Evolutionary conservation across 1,284 basidiomycete genomes (phyloP).

Genomic region (Coriolopsis trogii): DNA sequence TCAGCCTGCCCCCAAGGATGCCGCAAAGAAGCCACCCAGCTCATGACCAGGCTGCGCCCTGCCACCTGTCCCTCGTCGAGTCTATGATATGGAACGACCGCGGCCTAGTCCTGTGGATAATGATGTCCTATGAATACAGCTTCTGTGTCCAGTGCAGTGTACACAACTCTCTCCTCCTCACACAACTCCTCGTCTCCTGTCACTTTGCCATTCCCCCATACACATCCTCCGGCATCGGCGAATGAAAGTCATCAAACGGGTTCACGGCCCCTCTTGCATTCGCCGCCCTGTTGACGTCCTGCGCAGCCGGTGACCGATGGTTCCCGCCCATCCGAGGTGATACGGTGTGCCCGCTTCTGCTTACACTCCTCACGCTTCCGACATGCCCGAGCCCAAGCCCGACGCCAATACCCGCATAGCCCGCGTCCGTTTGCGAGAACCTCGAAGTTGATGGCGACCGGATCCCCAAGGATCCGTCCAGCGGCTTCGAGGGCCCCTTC

Average conservation of each 20-base stretch:
- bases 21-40: background rate
- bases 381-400: constrained; percentile 16
- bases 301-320: constrained; percentile 1
- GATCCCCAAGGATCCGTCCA: background rate
- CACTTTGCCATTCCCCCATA: constrained; percentile 20
- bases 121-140: constrained; percentile 16
- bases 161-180: background rate
- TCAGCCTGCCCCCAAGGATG: constrained; percentile 8
- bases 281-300: background rate
- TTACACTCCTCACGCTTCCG: constrained; percentile 10
- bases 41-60: background rate
- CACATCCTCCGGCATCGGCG: constrained; percentile 16
- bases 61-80: background rate
- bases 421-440: background rate
- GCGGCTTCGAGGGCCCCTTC: background rate
- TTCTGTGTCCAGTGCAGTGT: constrained; percentile 20
- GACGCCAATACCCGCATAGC: constrained; percentile 1
- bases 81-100: background rate
- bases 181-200: background rate
- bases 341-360: background rate
- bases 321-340: background rate
- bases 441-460: background rate
- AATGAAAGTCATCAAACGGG: constrained; percentile 15
- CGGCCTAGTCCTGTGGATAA: constrained; percentile 14
- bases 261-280: background rate